Evolutionary conservation across 169 alveolate genomes (phyloP).

Genomic region (Cryptosporidium parvum): DNA sequence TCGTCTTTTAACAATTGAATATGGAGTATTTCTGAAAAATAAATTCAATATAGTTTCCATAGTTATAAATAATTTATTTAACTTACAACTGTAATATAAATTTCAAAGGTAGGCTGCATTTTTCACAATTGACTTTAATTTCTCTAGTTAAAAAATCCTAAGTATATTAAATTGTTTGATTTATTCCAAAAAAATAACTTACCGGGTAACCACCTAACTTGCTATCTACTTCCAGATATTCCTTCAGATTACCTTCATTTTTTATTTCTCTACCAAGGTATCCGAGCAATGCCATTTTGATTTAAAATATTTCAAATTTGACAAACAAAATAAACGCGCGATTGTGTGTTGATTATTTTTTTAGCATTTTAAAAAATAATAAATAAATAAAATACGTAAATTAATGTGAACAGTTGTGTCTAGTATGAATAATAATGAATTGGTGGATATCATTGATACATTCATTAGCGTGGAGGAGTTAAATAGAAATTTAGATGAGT

Average conservation of each 20-base stretch:
- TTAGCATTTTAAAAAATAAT: neutral
- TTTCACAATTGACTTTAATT: neutral
- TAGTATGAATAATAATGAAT: conserved; percentile 5
- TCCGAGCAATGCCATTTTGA: conserved; percentile 23
- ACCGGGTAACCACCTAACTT: conserved; percentile 70
- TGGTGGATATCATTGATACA: conserved; percentile 27
- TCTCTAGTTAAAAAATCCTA: conserved; percentile 26
- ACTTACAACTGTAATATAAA: conserved; percentile 67
- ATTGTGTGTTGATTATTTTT: neutral
- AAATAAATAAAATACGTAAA: neutral
- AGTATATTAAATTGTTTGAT: neutral
- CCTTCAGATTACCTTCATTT: neutral
- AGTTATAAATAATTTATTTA: neutral
- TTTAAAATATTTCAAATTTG: neutral
- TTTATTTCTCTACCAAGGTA: conserved; percentile 18
- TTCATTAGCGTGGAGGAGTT: conserved; percentile 42
- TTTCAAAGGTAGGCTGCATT: conserved; percentile 27
- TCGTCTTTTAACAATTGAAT: conserved; percentile 15
- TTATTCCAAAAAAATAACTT: conserved; percentile 1
- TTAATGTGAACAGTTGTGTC: neutral
- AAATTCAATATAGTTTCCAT: neutral
- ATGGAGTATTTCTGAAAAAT: conserved; percentile 35
- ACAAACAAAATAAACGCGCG: conserved; percentile 9
- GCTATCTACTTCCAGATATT: neutral
- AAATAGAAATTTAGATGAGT: conserved; percentile 48